phyloP scores from a whole-genome alignment of 768 basidiomycete genomes.

The Rhodotorula paludigena region DNA sequence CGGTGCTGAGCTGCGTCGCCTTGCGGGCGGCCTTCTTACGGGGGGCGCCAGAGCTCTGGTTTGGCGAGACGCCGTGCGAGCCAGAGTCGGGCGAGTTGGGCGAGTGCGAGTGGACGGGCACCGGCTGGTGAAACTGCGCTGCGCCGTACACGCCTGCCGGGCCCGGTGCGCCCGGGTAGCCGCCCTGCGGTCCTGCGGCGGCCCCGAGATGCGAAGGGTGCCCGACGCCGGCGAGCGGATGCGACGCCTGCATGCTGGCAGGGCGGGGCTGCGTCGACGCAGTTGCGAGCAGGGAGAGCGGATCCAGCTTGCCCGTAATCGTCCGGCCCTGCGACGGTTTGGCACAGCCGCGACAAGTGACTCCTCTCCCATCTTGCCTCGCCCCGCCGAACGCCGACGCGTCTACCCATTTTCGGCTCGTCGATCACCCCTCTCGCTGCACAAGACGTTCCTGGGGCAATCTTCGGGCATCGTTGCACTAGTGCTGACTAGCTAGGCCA shows the following conservation, averaged over 20 bases:
- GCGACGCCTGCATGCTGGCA: no score
- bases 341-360: no score
- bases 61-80: not conserved
- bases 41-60: not conserved
- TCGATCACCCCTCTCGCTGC: no score
- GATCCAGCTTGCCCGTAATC: not conserved
- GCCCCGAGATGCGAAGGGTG: not conserved
- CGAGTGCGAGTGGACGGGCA: not conserved
- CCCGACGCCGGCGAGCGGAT: slow-evolving; percentile 24
- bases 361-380: no score
- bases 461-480: no score
- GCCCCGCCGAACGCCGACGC: no score
- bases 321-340: not conserved
- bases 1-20: not conserved
- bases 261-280: not conserved
- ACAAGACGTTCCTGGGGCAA: no score
- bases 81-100: not conserved
- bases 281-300: not conserved
- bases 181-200: not conserved
- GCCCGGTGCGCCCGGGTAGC: not conserved
- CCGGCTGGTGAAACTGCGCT: no score
- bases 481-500: no score
- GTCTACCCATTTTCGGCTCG: no score
- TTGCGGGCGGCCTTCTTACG: slow-evolving; percentile 2
- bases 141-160: not conserved